Base-by-base conservation (phyloP, 2,329 filamentous ascomycete species). In the Talaromyces sp. region DNA sequence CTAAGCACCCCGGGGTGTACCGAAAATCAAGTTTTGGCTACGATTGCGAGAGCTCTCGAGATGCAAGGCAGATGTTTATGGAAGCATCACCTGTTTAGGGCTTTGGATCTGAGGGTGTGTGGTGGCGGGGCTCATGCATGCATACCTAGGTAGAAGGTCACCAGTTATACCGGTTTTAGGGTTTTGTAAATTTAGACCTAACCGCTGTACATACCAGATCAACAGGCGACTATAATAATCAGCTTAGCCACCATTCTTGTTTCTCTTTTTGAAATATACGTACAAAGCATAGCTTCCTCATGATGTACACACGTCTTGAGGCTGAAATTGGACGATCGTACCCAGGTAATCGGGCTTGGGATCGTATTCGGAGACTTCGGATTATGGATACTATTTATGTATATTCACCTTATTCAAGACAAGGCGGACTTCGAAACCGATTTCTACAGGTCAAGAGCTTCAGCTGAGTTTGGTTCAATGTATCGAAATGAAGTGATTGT, bases 1-100 rank as follows among this genome's bases (percentile, higher is more conserved):
- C 17, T 56, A 39, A 37, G 33, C n/a, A 39, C 33, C 33, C 19
- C 10, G 33, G 19, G 22, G 25, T 8, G 22, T 56, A 5, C 11
- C n/a, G 33, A 25, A 52, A 56, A 56, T 37, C 31, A 37, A 37
- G 33, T 56, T 37, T 25, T 37, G 33, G n/a, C n/a, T 15, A 2
- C 8, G 15, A n/a, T 13, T 33, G 9, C 27, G 27, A 33, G 15
- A 31, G 27, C 52, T 22, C 33, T 15, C 33, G 52, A 37, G 33
- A 52, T 56, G 27, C 27, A 56, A 56, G 52, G 52, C 52, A 56
- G 52, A 56, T 22, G 19, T 56, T 19, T 33, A 54, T 54, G 9
- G 6, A 49, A 8, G 3, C 11, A 33, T 35, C 31, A 35, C 17
- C 17, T n/a, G 17, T 7, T 31, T 35, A 22, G 10, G 31, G n/a